phyloP scores from a whole-genome alignment of 495 filamentous ascomycete species.

The Lophiotrema nucula region DNA sequence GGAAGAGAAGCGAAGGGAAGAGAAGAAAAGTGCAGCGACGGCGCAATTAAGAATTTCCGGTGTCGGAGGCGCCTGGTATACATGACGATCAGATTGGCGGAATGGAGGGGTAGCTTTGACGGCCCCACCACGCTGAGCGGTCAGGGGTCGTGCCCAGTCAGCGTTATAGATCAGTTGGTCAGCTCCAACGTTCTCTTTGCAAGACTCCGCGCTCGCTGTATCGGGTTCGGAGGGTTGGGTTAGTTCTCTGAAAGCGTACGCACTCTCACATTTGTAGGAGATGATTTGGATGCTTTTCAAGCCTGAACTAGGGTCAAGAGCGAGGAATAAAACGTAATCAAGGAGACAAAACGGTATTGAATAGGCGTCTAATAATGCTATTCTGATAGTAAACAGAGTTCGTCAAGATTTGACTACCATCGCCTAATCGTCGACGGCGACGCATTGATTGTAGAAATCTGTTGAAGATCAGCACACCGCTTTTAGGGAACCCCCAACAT shows the following conservation, averaged over 20 bases:
- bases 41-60: not conserved
- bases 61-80: constrained; percentile 1
- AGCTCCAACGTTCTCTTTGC: too few species aligned
- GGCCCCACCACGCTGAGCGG: not conserved
- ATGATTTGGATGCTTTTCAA: too few species aligned
- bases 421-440: constrained; percentile 19
- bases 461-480: not conserved
- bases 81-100: not conserved
- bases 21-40: not conserved
- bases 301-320: too few species aligned
- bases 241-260: too few species aligned
- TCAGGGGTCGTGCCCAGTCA: constrained; percentile 9
- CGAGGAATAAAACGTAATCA: too few species aligned
- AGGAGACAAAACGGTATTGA: too few species aligned
- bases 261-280: too few species aligned
- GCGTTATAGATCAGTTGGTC: constrained; percentile 2
- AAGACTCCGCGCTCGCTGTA: too few species aligned
- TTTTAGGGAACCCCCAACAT: not conserved
- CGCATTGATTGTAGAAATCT: constrained; percentile 30
- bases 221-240: too few species aligned
- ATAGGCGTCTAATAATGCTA: too few species aligned
- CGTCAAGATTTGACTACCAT: too few species aligned
- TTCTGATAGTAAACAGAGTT: too few species aligned
- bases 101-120: constrained; percentile 16
- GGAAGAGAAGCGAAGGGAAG: not conserved